Percentiles rank a stretch among this genome's conserved stretches.
Conservation (phyloP, 345 rosid species). For the Raphanus sativus region DNA sequence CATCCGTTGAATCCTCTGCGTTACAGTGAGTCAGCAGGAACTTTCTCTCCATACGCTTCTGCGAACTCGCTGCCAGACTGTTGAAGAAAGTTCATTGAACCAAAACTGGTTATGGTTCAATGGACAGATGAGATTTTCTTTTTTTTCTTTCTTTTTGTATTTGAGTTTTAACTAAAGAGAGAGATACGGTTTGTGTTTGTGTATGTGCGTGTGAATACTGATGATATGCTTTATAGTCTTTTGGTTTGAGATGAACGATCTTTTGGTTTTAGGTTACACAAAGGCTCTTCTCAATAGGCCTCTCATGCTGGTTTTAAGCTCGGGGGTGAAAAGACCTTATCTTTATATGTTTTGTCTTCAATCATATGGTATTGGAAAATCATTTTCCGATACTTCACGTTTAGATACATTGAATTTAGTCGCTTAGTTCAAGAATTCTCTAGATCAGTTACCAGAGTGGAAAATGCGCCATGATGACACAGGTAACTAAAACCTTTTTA, state of each 20-base stretch:
- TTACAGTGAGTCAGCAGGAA: conserved; percentile 79
- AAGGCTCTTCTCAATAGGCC: background rate
- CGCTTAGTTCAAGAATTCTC: too few relatives aligned
- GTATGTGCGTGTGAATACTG: background rate
- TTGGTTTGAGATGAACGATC: conserved; percentile 37
- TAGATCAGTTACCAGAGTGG: too few relatives aligned
- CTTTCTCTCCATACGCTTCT: conserved; percentile 85
- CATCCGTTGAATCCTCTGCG: conserved; percentile 54
- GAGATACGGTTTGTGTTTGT: background rate
- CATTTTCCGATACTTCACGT: too few relatives aligned
- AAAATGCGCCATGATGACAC: too few relatives aligned
- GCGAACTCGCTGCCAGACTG: conserved; percentile 78
- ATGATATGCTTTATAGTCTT: conserved; percentile 26
- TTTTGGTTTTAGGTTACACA: conserved; percentile 27
- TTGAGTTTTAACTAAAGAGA: conserved; percentile 16
- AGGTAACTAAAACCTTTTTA: too few relatives aligned
- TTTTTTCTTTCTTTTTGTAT: conserved; percentile 3
- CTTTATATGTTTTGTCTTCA: too few relatives aligned
- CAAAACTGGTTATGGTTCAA: conserved; percentile 7
- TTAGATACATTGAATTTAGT: too few relatives aligned
- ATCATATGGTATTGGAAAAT: too few relatives aligned
- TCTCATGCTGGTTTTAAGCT: too few relatives aligned
- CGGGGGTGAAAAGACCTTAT: too few relatives aligned
- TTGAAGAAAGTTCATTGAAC: background rate
- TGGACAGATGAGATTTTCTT: background rate